Conservation (phyloP, 176 grass and related monocot genomes). For the Phragmites australis region DNA sequence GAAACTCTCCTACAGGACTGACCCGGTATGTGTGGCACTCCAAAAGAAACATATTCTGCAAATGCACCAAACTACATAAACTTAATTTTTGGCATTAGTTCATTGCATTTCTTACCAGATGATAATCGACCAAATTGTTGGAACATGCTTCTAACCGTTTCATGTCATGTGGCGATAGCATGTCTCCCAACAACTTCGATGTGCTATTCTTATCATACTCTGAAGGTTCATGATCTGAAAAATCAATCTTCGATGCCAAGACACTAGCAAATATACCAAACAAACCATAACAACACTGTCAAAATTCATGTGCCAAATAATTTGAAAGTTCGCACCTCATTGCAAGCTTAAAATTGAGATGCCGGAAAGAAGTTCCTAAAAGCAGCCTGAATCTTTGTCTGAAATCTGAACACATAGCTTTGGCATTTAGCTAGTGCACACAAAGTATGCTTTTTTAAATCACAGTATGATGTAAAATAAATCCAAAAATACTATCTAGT, state of each 20-base stretch:
- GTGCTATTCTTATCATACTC: conserved; percentile 30
- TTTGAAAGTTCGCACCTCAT: conserved; percentile 59
- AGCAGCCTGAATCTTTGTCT: conserved; percentile 81
- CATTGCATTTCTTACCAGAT: conserved; percentile 65
- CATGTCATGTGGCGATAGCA: conserved; percentile 86
- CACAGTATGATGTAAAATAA: not conserved
- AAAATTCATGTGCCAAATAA: not conserved
- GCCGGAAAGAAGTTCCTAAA: conserved; percentile 68
- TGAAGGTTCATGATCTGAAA: conserved; percentile 49
- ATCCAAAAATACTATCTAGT: conserved; percentile 3
- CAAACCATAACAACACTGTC: conserved; percentile 31
- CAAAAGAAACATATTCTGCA: too few relatives aligned
- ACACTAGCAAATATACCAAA: conserved; percentile 56
- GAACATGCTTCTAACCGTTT: conserved; percentile 90
- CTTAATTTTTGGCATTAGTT: conserved; percentile 8
- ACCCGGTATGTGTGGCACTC: not conserved
- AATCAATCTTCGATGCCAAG: conserved; percentile 81
- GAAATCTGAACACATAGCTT: conserved; percentile 63
- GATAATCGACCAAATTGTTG: conserved; percentile 91
- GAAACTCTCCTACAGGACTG: too few relatives aligned
- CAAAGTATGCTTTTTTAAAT: conserved; percentile 24
- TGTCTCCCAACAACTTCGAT: conserved; percentile 47
- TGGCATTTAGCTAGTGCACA: conserved; percentile 25
- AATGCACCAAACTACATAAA: not conserved
- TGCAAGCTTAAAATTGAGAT: conserved; percentile 79